Conservation (phyloP, 2,329 filamentous ascomycete genomes). For the Fusarium sp. region DNA sequence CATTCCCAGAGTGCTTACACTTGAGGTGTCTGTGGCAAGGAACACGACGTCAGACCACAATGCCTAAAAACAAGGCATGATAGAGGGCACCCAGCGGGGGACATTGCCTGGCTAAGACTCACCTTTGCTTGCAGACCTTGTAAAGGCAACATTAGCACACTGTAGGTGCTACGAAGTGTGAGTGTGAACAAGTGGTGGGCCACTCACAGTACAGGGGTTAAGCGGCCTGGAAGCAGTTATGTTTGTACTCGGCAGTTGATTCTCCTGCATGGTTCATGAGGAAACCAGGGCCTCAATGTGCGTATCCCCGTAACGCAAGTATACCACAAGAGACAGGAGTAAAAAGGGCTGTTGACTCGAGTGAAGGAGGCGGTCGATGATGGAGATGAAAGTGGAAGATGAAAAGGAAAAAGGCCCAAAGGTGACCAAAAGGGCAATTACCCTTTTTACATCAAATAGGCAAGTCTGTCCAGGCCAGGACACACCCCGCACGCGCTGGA, state of each 20-base stretch:
- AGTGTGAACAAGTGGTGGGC: background rate
- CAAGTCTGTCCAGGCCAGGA: background rate
- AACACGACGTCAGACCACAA: conserved; percentile 15
- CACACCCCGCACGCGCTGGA: conserved; percentile 19
- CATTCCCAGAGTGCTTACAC: conserved; percentile 24
- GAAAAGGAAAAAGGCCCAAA: conserved; percentile 4
- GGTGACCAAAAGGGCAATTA: conserved; percentile 29
- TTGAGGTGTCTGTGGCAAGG: conserved; percentile 38
- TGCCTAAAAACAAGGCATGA: background rate
- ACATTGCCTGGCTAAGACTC: conserved; percentile 26
- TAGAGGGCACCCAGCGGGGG: conserved; percentile 5
- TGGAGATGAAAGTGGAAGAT: conserved; percentile 11
- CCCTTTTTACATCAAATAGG: conserved; percentile 27
- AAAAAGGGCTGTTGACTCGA: background rate
- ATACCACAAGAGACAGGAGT: conserved; percentile 1
- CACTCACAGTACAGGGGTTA: conserved; percentile 40
- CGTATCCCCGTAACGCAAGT: background rate
- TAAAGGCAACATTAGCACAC: conserved; percentile 13
- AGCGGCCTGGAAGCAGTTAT: conserved; percentile 25
- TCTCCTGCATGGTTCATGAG: conserved; percentile 36
- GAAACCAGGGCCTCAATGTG: conserved; percentile 9
- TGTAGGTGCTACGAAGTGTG: background rate
- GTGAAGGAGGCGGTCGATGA: background rate
- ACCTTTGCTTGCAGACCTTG: conserved; percentile 42
- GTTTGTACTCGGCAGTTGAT: conserved; percentile 12